phyloP scores from a whole-genome alignment of 164 flowering plant species.

The Akebia trifoliata region DNA sequence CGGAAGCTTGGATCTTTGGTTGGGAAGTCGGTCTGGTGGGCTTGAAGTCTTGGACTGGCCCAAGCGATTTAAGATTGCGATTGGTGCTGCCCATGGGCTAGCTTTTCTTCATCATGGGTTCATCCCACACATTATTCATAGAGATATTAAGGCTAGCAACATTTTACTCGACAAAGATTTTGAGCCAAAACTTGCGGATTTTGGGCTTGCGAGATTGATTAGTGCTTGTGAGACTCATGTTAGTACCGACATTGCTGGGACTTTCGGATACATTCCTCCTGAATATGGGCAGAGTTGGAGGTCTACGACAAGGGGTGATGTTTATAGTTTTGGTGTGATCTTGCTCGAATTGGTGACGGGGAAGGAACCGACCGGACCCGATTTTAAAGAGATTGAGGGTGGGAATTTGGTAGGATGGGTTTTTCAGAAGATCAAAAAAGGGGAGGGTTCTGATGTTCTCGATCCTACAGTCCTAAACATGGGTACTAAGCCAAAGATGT shows the following conservation, averaged over 20 bases:
- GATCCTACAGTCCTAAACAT: slow-evolving; percentile 41
- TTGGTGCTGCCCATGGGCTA: slow-evolving; percentile 70
- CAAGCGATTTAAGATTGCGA: slow-evolving; percentile 55
- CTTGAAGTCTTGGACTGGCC: slow-evolving; percentile 59
- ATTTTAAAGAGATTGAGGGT: slow-evolving; percentile 70
- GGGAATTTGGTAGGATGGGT: slow-evolving; percentile 87
- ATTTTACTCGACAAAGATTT: slow-evolving; percentile 59
- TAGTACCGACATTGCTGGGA: slow-evolving; percentile 77
- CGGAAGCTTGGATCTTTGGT: slow-evolving; percentile 78
- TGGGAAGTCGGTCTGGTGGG: slow-evolving; percentile 51
- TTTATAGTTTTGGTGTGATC: slow-evolving; percentile 79
- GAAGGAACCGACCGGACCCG: slow-evolving; percentile 77
- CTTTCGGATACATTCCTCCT: slow-evolving; percentile 84
- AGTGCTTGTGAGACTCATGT: slow-evolving; percentile 84
- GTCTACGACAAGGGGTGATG: slow-evolving; percentile 68
- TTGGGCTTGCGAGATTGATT: slow-evolving; percentile 71
- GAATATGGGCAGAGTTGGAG: slow-evolving; percentile 79
- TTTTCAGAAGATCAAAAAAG: slow-evolving; percentile 46
- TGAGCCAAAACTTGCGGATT: slow-evolving; percentile 75
- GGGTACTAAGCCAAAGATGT: slow-evolving; percentile 48
- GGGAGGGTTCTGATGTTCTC: slow-evolving; percentile 50
- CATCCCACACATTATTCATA: slow-evolving; percentile 74
- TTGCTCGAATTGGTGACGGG: slow-evolving; percentile 75
- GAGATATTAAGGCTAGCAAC: slow-evolving; percentile 82
- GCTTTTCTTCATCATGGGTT: slow-evolving; percentile 80